A percentile compares a stretch with the other conserved stretches of the same genome.
Conservation (phyloP, 2,329 filamentous ascomycete genomes). For the Stagonosporopsis cucurbitacearum region DNA sequence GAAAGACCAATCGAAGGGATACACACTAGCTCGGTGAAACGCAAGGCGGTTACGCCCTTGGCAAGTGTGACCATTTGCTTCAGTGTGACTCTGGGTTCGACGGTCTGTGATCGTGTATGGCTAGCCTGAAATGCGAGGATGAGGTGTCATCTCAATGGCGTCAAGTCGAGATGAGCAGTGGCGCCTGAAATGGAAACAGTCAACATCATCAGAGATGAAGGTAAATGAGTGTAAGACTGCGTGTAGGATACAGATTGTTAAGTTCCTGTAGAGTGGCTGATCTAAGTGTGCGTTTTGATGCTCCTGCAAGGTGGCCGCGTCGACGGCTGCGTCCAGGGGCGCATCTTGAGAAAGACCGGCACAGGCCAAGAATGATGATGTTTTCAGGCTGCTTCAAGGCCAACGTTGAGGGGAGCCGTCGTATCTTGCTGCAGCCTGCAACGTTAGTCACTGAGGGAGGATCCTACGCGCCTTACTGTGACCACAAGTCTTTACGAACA, state of each 20-base stretch:
- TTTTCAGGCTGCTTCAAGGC: constrained; percentile 14
- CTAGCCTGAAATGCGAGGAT: constrained; percentile 14
- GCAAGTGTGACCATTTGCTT: constrained; percentile 26
- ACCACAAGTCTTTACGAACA: constrained; percentile 11
- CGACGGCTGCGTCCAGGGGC: not conserved
- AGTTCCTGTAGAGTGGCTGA: not conserved
- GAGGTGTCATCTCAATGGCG: constrained; percentile 3
- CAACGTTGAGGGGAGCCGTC: constrained; percentile 1
- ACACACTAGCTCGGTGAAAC: constrained; percentile 27
- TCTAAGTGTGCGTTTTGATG: constrained; percentile 3
- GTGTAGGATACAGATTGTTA: not conserved
- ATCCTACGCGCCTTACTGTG: constrained; percentile 15
- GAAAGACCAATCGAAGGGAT: constrained; percentile 28
- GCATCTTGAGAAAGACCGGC: constrained; percentile 9
- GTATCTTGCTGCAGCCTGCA: constrained; percentile 5
- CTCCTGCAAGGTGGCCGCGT: constrained; percentile 1
- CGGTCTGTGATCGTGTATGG: constrained; percentile 19
- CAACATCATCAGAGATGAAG: not conserved
- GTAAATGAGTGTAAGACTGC: not conserved
- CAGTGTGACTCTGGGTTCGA: constrained; percentile 21
- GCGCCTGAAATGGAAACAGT: not conserved
- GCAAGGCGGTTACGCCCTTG: constrained; percentile 24
- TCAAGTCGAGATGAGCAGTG: constrained; percentile 1
- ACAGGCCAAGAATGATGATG: constrained; percentile 18
- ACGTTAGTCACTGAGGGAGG: constrained; percentile 2